These are phyloP conservation scores for Heliamphora pulchella DNA, from an alignment of 179 eudicot species.

Conservation along the genomic window DNA sequence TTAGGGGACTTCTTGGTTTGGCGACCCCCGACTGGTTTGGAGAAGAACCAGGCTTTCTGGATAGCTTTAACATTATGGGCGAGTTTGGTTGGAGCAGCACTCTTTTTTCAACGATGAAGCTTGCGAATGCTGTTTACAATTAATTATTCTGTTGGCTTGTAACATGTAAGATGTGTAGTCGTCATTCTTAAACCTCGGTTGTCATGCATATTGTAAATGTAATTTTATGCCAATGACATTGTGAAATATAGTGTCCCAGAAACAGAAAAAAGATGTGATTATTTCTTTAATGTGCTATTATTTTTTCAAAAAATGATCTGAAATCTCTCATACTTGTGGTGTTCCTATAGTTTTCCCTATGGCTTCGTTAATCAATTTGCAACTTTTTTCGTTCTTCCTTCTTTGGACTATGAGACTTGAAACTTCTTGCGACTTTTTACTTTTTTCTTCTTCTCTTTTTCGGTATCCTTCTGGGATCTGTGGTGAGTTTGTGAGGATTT, in stretches of 20 bases:
- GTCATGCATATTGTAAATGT: conserved; percentile 9
- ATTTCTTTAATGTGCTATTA: conserved; percentile 9
- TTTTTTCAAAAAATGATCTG: not conserved
- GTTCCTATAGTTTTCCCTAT: not conserved
- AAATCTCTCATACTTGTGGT: not conserved
- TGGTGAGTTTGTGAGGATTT: no score
- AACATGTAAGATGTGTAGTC: not conserved
- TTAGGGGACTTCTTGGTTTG: conserved; percentile 68
- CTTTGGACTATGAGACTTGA: no score
- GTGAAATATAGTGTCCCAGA: conserved; percentile 4
- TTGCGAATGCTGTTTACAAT: not conserved
- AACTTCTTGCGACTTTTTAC: no score
- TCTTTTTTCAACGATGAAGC: conserved; percentile 53
- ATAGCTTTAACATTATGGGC: conserved; percentile 63
- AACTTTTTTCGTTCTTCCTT: no score
- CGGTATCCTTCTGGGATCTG: no score
- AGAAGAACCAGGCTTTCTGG: conserved; percentile 72
- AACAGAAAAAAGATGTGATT: conserved; percentile 6
- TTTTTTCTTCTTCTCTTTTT: no score
- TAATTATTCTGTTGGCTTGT: not conserved
- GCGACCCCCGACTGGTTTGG: conserved; percentile 69
- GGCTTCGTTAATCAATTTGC: no score
- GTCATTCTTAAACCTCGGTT: not conserved
- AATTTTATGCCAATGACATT: not conserved
- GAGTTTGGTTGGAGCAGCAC: conserved; percentile 73